Evolutionary conservation across 805 yeast genomes (phyloP).

Genomic region (Henningerozyma blattae): DNA sequence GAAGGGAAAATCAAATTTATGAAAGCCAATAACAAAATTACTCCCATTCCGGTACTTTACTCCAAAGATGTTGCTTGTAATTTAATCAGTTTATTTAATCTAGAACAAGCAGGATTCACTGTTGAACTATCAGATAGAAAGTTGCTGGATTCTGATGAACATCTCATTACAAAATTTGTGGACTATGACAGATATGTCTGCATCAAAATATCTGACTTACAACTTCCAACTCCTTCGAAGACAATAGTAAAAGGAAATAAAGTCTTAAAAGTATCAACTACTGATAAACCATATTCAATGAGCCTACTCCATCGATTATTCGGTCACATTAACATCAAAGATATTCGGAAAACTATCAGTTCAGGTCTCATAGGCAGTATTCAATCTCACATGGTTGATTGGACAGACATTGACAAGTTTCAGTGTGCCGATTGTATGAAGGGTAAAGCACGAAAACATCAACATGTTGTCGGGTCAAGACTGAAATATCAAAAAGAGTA

Average conservation of each 20-base stretch:
- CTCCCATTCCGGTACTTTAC: neutral
- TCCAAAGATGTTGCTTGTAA: neutral
- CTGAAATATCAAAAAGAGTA: slow-evolving; percentile 20
- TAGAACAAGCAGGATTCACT: neutral
- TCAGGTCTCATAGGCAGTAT: neutral
- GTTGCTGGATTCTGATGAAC: too few species aligned
- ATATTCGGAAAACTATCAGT: neutral
- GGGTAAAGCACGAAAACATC: slow-evolving; percentile 56
- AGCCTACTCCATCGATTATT: neutral
- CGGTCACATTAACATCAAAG: slow-evolving; percentile 1
- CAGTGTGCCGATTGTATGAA: slow-evolving; percentile 54
- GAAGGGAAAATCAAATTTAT: neutral
- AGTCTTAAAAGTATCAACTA: neutral
- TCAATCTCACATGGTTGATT: slow-evolving; percentile 1
- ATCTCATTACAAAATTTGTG: neutral
- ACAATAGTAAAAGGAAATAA: neutral
- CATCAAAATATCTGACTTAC: neutral
- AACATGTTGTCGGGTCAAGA: slow-evolving; percentile 55
- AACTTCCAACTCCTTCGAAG: neutral
- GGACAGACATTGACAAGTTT: slow-evolving; percentile 38
- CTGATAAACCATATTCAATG: neutral
- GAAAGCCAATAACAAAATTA: neutral
- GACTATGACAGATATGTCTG: neutral
- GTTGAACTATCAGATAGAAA: neutral
- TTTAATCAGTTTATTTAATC: neutral